Percentiles rank a stretch among this genome's conserved stretches.
These are phyloP conservation scores for Coemansia sp. DNA, from an alignment of 192 early-diverging fungal genomes.

Conservation along the genomic window DNA sequence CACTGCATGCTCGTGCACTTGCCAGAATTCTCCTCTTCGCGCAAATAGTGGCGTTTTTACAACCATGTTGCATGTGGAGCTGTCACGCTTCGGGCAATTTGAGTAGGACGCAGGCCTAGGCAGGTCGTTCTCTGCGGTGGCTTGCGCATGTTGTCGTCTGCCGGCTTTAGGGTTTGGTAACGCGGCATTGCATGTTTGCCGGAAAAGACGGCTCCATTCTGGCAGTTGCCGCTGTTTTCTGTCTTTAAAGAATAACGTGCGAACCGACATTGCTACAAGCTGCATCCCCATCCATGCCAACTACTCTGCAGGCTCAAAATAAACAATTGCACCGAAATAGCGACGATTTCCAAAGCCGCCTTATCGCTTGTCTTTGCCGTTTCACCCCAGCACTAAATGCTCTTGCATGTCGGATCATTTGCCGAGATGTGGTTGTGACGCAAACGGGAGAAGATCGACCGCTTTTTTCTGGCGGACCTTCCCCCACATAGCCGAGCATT, in stretches of 20 bases:
- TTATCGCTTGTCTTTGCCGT: background rate
- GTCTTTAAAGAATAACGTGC: background rate
- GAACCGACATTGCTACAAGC: background rate
- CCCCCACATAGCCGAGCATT: background rate
- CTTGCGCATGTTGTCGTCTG: background rate
- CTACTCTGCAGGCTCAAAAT: background rate
- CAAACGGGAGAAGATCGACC: background rate
- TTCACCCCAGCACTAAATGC: background rate
- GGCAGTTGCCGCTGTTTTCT: background rate
- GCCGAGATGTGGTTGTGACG: background rate
- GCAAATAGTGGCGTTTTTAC: background rate
- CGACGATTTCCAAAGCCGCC: background rate
- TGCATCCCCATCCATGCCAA: background rate
- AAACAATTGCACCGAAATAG: slow-evolving; percentile 3
- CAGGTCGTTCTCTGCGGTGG: slow-evolving; percentile 1
- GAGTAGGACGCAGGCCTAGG: background rate
- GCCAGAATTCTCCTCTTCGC: background rate
- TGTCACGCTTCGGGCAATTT: slow-evolving; percentile 3
- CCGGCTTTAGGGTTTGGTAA: background rate
- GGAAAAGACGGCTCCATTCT: background rate
- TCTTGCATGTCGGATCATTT: background rate
- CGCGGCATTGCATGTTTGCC: slow-evolving; percentile 8
- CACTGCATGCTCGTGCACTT: background rate
- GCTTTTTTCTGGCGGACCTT: background rate
- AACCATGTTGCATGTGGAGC: background rate